A percentile compares a stretch with the other conserved stretches of the same genome.
These are phyloP conservation scores for Stemphylium vesicarium DNA, from an alignment of 2,329 filamentous ascomycete genomes.

Conservation along the genomic window DNA sequence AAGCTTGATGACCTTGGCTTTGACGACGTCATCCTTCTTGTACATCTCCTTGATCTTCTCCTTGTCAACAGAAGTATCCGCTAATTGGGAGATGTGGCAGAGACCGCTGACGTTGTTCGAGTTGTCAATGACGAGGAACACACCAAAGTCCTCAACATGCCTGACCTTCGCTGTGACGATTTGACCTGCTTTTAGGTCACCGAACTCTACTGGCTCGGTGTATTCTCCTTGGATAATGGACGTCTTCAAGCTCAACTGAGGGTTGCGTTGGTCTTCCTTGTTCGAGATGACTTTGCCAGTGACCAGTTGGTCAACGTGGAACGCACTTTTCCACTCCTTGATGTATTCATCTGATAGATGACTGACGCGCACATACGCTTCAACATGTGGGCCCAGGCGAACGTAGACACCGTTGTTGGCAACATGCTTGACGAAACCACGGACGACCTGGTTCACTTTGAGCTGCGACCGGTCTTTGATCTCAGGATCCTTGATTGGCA, in stretches of 20 bases:
- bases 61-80: conserved; percentile 80
- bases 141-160: conserved; percentile 93
- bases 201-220: conserved; percentile 72
- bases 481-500: conserved; percentile 81
- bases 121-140: conserved; percentile 88
- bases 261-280: conserved; percentile 70
- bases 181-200: conserved; percentile 80
- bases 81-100: conserved; percentile 91
- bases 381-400: conserved; percentile 78
- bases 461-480: conserved; percentile 74
- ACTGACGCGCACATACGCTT: conserved; percentile 81
- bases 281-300: conserved; percentile 81
- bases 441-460: conserved; percentile 76
- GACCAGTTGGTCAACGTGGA: conserved; percentile 87
- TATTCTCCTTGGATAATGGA: conserved; percentile 84
- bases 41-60: conserved; percentile 91
- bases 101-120: conserved; percentile 90
- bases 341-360: conserved; percentile 90
- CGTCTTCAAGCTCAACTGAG: conserved; percentile 86
- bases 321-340: conserved; percentile 93
- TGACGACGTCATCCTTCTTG: conserved; percentile 88
- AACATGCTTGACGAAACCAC: conserved; percentile 91
- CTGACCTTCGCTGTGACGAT: conserved; percentile 87
- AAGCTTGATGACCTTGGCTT: conserved; percentile 84
- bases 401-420: conserved; percentile 90